These are phyloP conservation scores for Aquilaria yunnanensis DNA, from an alignment of 345 rosid genomes.

Conservation along the genomic window DNA sequence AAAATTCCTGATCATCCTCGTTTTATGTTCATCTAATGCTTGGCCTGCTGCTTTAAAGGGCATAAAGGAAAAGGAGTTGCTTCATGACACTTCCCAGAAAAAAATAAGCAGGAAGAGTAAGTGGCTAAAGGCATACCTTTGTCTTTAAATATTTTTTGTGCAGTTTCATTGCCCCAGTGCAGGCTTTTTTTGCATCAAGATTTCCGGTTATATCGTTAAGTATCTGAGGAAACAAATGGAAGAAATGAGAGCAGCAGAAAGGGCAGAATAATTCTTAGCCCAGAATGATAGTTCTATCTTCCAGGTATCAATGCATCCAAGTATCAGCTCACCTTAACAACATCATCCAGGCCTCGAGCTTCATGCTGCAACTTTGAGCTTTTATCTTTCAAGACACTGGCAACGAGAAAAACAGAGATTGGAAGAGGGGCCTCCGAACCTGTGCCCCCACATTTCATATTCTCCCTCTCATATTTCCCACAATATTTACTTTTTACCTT, in stretches of 20 bases:
- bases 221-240: conserved; percentile 39
- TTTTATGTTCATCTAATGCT: conserved; percentile 11
- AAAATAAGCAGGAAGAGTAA: background rate
- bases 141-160: conserved; percentile 90
- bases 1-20: background rate
- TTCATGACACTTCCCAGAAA: background rate
- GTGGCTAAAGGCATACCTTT: conserved; percentile 29
- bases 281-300: too few species aligned
- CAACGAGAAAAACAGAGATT: conserved; percentile 90
- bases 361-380: conserved; percentile 71
- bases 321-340: conserved; percentile 62
- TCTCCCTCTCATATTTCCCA: conserved; percentile 89
- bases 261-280: background rate
- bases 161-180: conserved; percentile 89
- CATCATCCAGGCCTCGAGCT: conserved; percentile 95
- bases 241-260: background rate
- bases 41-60: conserved; percentile 30
- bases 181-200: conserved; percentile 89
- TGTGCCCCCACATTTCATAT: conserved; percentile 52
- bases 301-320: background rate
- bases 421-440: conserved; percentile 71
- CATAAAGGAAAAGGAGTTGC: background rate
- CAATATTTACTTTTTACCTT: conserved; percentile 57
- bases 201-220: conserved; percentile 87
- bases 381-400: conserved; percentile 94